These are phyloP conservation scores for Candida ponderosae DNA, from an alignment of 805 yeast genomes.

Conservation along the genomic window DNA sequence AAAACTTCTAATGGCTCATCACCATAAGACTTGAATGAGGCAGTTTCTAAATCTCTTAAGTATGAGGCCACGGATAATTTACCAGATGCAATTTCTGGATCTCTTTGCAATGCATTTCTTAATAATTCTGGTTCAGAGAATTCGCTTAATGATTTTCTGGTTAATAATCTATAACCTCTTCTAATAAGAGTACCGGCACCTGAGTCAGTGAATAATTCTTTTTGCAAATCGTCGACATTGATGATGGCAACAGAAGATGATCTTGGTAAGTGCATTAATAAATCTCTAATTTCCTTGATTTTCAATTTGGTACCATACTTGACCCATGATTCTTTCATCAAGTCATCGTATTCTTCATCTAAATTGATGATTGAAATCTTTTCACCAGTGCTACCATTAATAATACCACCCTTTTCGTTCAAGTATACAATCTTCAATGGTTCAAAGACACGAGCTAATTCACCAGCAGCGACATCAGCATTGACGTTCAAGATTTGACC, in stretches of 20 bases:
- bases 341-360: constrained; percentile 90
- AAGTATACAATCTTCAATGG: constrained; percentile 94
- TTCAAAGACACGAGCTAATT: constrained; percentile 91
- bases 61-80: constrained; percentile 73
- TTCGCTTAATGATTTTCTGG: constrained; percentile 60
- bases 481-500: constrained; percentile 97
- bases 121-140: constrained; percentile 69
- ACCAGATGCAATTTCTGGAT: constrained; percentile 65
- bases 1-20: constrained; percentile 95
- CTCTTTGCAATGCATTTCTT: constrained; percentile 70
- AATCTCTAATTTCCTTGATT: constrained; percentile 92
- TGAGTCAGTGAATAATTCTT: constrained; percentile 94
- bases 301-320: constrained; percentile 97
- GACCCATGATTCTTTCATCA: constrained; percentile 94
- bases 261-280: constrained; percentile 89
- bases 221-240: constrained; percentile 89
- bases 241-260: constrained; percentile 97
- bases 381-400: constrained; percentile 87
- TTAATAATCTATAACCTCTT: constrained; percentile 86
- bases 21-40: constrained; percentile 70
- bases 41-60: constrained; percentile 58
- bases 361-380: constrained; percentile 84
- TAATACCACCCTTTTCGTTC: constrained; percentile 96
- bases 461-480: constrained; percentile 99
- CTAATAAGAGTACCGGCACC: constrained; percentile 99